A percentile compares a stretch with the other conserved stretches of the same genome.
Evolutionary conservation across 2,329 filamentous ascomycete genomes (phyloP).

Genomic region (Aspergillus sp.): DNA sequence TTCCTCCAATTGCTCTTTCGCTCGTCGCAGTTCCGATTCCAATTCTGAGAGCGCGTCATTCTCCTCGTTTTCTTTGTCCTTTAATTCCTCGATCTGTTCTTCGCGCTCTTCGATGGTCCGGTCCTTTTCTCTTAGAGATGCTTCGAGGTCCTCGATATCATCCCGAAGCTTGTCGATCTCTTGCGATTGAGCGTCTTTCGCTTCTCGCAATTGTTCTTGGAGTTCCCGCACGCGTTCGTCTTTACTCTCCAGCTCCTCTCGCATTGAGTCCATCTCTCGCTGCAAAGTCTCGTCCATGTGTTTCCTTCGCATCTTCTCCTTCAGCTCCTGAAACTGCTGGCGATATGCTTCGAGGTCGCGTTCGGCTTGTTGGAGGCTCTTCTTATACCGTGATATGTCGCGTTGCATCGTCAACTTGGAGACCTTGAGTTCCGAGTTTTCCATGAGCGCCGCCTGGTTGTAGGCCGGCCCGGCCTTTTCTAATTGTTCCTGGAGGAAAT

Average conservation of each 20-base stretch:
- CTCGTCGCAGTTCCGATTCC: conserved; percentile 54
- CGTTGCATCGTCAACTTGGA: conserved; percentile 87
- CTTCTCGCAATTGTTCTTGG: conserved; percentile 60
- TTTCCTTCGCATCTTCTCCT: conserved; percentile 78
- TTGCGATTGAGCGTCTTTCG: conserved; percentile 59
- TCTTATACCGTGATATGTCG: conserved; percentile 84
- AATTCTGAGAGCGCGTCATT: conserved; percentile 51
- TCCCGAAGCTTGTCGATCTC: conserved; percentile 71
- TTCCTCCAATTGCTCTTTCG: conserved; percentile 49
- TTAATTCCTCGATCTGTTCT: conserved; percentile 73
- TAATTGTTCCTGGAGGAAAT: conserved; percentile 91
- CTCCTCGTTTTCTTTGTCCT: conserved; percentile 52
- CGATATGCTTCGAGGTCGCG: conserved; percentile 83
- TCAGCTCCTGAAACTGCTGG: conserved; percentile 78
- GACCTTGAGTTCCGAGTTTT: conserved; percentile 96
- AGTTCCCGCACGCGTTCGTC: conserved; percentile 48
- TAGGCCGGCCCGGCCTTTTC: conserved; percentile 86
- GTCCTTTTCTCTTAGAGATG: conserved; percentile 76
- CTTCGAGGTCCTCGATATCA: conserved; percentile 75
- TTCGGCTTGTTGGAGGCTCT: conserved; percentile 80
- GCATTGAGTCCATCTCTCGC: conserved; percentile 59
- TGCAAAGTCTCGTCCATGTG: conserved; percentile 73
- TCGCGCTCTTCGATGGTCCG: conserved; percentile 73
- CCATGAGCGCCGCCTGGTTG: conserved; percentile 84
- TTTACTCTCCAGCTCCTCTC: conserved; percentile 55